Evolutionary conservation across 2,329 filamentous ascomycete species (phyloP), one percentile per base, ranked within the genome.

Genomic region (Trichoderma asperellum): DNA sequence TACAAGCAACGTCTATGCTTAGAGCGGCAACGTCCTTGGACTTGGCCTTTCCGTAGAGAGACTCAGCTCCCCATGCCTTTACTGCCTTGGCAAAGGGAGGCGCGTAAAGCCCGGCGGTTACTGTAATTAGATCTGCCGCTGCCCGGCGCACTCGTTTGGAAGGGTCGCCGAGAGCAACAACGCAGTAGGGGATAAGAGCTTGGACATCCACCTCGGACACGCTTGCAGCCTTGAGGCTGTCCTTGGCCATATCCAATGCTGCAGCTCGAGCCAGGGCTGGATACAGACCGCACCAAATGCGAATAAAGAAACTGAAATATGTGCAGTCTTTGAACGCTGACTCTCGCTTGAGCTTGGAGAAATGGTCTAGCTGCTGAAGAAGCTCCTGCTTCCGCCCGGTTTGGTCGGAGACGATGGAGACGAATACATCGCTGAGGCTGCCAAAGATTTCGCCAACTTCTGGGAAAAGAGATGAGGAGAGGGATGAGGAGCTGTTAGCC

Each of bases 131-230:
- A 63, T 90, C 87, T 27, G 90, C 89, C 24, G 94, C 92, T 62
- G 92, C 89, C 71, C 89, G 88, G 56, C 94, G 91, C 53, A 97
- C 91, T 71, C 89, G 88, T 71, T 90, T 89, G 1, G 92, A 92
- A 5, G 89, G 81, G 77, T 98, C 95, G 29, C 88, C 85, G 21
- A 98, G 85, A 27, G 91, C 92, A 47, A 87, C 84, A 57, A 97
- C 81, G 37, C 91, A 83, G 79, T 97, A 97, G 2, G 95, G 95
- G n/a, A 97, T 77, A 21, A 97, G 78, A 12, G 88, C 87, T 77
- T 98, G 95, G 60, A 94, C 85, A 76, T 97, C 92, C 8, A 87
- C 76, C 24, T 82, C 81, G 27, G 76, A 78, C 12, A 80, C 79
- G 69, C 86, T 84, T 16, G 80, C 79, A 11, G 80, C 78, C 65